Evolutionary conservation across 2,329 filamentous ascomycete genomes (phyloP), one percentile per base, ranked within the genome.

Genomic region (Alternaria ethzedia): DNA sequence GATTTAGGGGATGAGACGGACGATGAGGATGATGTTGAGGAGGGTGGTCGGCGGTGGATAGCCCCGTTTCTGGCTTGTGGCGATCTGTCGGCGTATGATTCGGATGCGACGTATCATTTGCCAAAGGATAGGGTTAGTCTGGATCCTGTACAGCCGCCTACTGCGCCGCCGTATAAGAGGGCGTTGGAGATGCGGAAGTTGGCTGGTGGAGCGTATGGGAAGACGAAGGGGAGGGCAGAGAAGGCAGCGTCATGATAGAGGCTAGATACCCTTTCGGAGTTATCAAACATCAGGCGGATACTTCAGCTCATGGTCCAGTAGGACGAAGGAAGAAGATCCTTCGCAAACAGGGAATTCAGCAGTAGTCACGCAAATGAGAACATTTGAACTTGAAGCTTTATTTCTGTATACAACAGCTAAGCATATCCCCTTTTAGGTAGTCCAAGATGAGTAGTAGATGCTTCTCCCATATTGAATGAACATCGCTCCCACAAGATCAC

Each of bases 21-120:
- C 13, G 74, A 77, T 12, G 83, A 78, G 74, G 74, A 75, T 1
- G 75, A 78, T 64, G 69, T 76, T 7, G 76, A 79, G 52, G 77
- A 79, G 12, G 75, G 79, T 54, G 85, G 88, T 63, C 80, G 84
- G 28, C 84, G 91, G 54, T 98, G 95, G 94, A 95, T 98, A 71
- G 94, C 94, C 4, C 94, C 95, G 0, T 99, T 99, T 78, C 87
- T 99, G 73, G 94, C 96, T n/a, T 99, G 96, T 78, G 96, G 96
- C 49, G 96, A 99, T 81, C 85, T 99, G 57, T 96, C 94, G 23
- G 90, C 93, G 11, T 99, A 94, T 82, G 96, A 99, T 82, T 94
- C 95, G 1, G 96, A 99, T 84, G 95, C 96, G 5, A 96, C 94
- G 5, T 97, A 98, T 80, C 88, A 91, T 70, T 84, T 99, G 17